phyloP scores from a whole-genome alignment of 192 early-diverging fungal species.

The Coemansia sp. region DNA sequence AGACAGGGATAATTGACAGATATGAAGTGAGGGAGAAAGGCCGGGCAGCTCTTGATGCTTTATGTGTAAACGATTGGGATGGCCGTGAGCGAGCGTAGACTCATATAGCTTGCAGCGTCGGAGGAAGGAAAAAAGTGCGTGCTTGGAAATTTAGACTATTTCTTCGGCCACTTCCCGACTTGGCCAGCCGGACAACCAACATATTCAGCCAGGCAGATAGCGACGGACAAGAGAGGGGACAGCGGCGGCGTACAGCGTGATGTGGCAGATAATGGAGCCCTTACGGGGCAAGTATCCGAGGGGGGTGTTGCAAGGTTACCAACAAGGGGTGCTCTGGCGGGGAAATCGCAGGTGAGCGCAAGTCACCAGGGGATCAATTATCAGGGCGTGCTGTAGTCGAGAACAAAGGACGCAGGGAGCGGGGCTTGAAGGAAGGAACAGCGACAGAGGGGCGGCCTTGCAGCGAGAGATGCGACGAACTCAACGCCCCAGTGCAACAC shows the following conservation, averaged over 20 bases:
- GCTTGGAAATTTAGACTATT: slow-evolving; percentile 8
- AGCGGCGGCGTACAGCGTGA: slow-evolving; percentile 11
- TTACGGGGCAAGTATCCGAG: slow-evolving; percentile 12
- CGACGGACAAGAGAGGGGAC: background rate
- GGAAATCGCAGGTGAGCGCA: slow-evolving; percentile 2
- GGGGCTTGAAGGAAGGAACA: background rate
- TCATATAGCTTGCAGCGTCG: slow-evolving; percentile 5
- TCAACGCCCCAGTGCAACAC: background rate
- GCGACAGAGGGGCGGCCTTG: background rate
- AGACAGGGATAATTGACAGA: slow-evolving; percentile 19
- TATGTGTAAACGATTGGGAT: slow-evolving; percentile 9
- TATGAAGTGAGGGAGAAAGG: background rate
- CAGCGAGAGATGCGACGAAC: background rate
- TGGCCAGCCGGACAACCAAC: background rate
- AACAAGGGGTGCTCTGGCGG: slow-evolving; percentile 15
- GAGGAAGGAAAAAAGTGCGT: background rate
- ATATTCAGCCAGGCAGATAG: slow-evolving; percentile 6
- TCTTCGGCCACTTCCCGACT: slow-evolving; percentile 11
- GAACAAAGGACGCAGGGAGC: slow-evolving; percentile 12
- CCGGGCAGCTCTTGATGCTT: slow-evolving; percentile 1
- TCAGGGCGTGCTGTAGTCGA: slow-evolving; percentile 5
- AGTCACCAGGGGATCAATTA: slow-evolving; percentile 16
- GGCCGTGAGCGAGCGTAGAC: background rate
- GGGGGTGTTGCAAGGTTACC: slow-evolving; percentile 10
- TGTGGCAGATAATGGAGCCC: slow-evolving; percentile 14